Percentiles rank a stretch among this genome's conserved stretches.
Evolutionary conservation across 768 basidiomycete genomes (phyloP).

Genomic region (Amyloporia xantha): DNA sequence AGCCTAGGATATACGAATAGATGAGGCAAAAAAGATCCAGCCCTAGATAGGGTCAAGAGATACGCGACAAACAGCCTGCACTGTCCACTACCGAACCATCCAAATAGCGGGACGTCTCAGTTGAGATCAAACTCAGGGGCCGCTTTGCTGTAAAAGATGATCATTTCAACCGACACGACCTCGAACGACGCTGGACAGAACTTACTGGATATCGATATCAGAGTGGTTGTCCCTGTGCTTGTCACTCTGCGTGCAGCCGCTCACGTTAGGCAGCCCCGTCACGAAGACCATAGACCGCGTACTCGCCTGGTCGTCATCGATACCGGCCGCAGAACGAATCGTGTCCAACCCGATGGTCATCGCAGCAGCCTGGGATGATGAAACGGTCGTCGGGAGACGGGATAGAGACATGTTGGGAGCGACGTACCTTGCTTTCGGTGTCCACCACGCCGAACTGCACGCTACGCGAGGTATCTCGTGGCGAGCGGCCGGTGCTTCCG

Average conservation of each 20-base stretch:
- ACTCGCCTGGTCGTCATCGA: slow-evolving; percentile 5
- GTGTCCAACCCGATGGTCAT: slow-evolving; percentile 15
- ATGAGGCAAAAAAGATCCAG: too few relatives aligned
- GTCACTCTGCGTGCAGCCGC: background rate
- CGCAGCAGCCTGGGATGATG: background rate
- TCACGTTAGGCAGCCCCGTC: background rate
- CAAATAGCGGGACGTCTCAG: too few relatives aligned
- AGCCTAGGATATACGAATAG: too few relatives aligned
- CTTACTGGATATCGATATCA: slow-evolving; percentile 3
- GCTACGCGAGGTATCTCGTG: slow-evolving; percentile 8
- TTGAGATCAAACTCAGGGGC: background rate
- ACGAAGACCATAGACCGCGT: background rate
- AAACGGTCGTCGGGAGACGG: background rate
- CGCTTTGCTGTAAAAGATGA: background rate
- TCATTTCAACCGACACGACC: background rate
- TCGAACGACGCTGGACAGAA: background rate
- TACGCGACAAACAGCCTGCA: too few relatives aligned
- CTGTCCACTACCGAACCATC: too few relatives aligned
- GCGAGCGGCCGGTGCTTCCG: background rate
- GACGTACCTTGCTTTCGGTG: slow-evolving; percentile 12
- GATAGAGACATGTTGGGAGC: background rate
- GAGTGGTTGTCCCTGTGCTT: background rate
- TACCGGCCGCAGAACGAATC: slow-evolving; percentile 5
- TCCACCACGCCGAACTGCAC: slow-evolving; percentile 15
- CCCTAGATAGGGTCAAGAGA: too few relatives aligned